phyloP scores from a whole-genome alignment of 306 rosid genomes.

The Ammopiptanthus mongolicus region DNA sequence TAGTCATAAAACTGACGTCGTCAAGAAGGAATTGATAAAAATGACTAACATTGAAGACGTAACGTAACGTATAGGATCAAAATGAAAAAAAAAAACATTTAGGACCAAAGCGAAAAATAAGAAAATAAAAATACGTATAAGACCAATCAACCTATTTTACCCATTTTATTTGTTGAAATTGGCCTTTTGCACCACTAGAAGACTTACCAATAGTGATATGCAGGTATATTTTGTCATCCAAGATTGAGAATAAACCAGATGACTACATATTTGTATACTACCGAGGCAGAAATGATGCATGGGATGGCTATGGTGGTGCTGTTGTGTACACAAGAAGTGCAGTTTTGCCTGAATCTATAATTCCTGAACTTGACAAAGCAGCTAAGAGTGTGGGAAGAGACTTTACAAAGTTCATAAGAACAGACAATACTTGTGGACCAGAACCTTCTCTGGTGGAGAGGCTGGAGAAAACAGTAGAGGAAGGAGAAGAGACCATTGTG shows the following conservation, averaged over 20 bases:
- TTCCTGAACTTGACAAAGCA: conserved; percentile 73
- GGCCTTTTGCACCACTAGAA: neutral
- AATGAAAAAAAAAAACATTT: too few relatives aligned
- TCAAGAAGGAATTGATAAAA: too few relatives aligned
- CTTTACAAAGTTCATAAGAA: conserved; percentile 60
- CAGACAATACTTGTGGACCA: conserved; percentile 89
- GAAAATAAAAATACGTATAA: too few relatives aligned
- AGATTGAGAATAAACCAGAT: conserved; percentile 66
- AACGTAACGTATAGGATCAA: too few relatives aligned
- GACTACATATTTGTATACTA: conserved; percentile 87
- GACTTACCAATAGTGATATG: conserved; percentile 15
- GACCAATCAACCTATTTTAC: too few relatives aligned
- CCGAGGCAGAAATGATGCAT: conserved; percentile 90
- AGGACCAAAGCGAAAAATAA: too few relatives aligned
- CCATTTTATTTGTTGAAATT: conserved; percentile 10
- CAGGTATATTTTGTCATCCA: conserved; percentile 79
- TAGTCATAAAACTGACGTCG: too few relatives aligned
- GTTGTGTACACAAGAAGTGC: conserved; percentile 82
- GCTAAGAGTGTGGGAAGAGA: conserved; percentile 80
- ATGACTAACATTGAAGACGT: too few relatives aligned
- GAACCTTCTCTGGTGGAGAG: conserved; percentile 90
- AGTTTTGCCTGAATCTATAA: conserved; percentile 65
- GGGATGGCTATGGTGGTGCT: conserved; percentile 99
- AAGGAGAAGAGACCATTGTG: conserved; percentile 69
- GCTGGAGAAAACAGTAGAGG: conserved; percentile 78